phyloP scores from a whole-genome alignment of 2,329 filamentous ascomycete species.

The Fusarium sulawesiense region DNA sequence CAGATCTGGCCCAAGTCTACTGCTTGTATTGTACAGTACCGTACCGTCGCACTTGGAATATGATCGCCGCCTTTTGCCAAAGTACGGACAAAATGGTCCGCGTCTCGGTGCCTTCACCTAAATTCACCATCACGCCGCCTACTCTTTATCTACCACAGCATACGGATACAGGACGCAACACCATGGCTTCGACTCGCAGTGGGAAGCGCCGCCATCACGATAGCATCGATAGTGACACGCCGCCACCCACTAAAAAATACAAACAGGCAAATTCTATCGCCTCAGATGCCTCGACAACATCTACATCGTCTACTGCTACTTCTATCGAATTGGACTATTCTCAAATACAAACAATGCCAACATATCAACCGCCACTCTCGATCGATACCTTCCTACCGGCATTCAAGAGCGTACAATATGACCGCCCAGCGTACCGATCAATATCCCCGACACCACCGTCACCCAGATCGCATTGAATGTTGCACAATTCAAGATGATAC shows the following conservation, averaged over 20 bases:
- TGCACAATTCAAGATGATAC: neutral
- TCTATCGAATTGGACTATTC: constrained; percentile 32
- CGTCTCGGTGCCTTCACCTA: constrained; percentile 22
- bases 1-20: neutral
- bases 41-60: neutral
- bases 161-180: constrained; percentile 11
- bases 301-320: constrained; percentile 25
- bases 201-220: constrained; percentile 42
- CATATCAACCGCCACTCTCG: constrained; percentile 27
- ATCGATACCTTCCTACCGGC: constrained; percentile 36
- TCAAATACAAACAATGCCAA: constrained; percentile 6
- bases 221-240: constrained; percentile 34
- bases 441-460: constrained; percentile 44
- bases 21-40: neutral
- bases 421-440: constrained; percentile 34
- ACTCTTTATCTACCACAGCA: constrained; percentile 22
- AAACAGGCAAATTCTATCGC: constrained; percentile 44
- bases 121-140: constrained; percentile 21
- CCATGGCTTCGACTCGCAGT: constrained; percentile 35
- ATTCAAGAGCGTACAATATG: constrained; percentile 42
- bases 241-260: constrained; percentile 42
- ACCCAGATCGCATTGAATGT: constrained; percentile 40
- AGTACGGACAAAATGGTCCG: constrained; percentile 24
- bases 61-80: constrained; percentile 30
- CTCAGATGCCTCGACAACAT: constrained; percentile 40